Conservation (phyloP, 2,329 filamentous ascomycete genomes). For the Fusarium avenaceum region DNA sequence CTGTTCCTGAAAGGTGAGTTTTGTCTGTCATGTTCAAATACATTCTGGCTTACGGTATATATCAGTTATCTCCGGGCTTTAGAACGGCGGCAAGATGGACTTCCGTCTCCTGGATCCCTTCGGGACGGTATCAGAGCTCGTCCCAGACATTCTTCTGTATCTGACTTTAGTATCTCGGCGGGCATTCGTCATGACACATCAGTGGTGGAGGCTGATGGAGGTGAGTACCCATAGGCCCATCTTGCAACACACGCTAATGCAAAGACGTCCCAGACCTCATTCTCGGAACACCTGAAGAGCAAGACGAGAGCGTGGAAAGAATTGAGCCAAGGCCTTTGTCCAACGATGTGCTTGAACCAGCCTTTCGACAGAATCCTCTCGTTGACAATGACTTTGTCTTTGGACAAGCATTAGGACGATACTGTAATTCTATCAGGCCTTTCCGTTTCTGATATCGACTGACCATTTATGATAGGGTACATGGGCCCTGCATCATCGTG, state of each 20-base stretch:
- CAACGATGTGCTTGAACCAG: conserved; percentile 40
- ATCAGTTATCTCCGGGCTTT: conserved; percentile 44
- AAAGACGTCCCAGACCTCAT: not conserved
- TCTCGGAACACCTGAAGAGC: conserved; percentile 26
- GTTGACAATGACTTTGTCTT: conserved; percentile 48
- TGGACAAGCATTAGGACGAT: conserved; percentile 39
- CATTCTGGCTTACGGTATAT: not conserved
- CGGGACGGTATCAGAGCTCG: conserved; percentile 3
- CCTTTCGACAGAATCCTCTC: conserved; percentile 45
- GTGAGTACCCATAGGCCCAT: not conserved
- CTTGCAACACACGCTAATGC: not conserved
- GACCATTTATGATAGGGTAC: conserved; percentile 31
- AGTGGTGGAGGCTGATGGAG: conserved; percentile 6
- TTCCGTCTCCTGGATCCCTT: conserved; percentile 22
- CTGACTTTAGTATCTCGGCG: conserved; percentile 32
- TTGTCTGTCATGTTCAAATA: not conserved
- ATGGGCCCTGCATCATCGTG: conserved; percentile 49
- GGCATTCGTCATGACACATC: conserved; percentile 8
- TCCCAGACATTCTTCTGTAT: conserved; percentile 37
- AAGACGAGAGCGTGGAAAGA: not conserved
- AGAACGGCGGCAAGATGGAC: conserved; percentile 38
- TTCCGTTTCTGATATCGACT: not conserved
- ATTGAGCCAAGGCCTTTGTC: conserved; percentile 5
- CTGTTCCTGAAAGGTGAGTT: conserved; percentile 44
- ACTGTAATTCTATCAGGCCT: conserved; percentile 8